Conservation (phyloP, 208 protist species). For the Entamoeba moshkovskii region DNA sequence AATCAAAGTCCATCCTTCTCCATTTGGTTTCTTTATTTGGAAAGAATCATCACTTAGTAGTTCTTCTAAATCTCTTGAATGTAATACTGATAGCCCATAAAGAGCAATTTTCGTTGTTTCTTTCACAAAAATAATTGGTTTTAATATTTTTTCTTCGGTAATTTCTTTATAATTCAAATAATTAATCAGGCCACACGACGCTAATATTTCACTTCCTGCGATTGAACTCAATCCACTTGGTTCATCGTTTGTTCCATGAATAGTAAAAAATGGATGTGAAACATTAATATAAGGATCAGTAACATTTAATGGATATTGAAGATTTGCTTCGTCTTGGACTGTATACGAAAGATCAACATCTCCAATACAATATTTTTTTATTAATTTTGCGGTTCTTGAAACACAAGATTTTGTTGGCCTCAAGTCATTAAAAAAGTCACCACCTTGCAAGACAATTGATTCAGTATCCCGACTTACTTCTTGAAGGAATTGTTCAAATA, state of each 20-base stretch:
- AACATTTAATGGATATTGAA: neutral
- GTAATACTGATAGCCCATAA: neutral
- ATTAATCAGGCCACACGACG: neutral
- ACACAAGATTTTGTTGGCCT: neutral
- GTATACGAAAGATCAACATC: neutral
- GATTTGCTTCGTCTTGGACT: neutral
- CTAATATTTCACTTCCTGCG: neutral
- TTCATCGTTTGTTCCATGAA: slow-evolving; percentile 19
- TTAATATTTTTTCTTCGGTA: neutral
- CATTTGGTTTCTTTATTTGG: neutral
- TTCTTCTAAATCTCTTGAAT: neutral
- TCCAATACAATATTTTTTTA: slow-evolving; percentile 11
- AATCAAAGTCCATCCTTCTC: neutral
- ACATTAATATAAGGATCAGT: slow-evolving; percentile 11
- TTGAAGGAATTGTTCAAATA: slow-evolving; percentile 87
- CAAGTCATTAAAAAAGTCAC: slow-evolving; percentile 16
- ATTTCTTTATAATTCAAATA: neutral
- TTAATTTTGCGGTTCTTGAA: neutral
- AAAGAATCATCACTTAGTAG: neutral
- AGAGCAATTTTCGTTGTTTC: slow-evolving; percentile 1
- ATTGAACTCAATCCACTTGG: neutral
- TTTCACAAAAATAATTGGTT: slow-evolving; percentile 13
- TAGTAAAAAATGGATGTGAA: slow-evolving; percentile 11
- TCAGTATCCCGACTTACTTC: slow-evolving; percentile 52
- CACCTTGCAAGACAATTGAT: slow-evolving; percentile 1